Evolutionary conservation across 1,284 basidiomycete genomes (phyloP), one percentile per base, ranked within the genome.

Genomic region (Naganishia liquefaciens): DNA sequence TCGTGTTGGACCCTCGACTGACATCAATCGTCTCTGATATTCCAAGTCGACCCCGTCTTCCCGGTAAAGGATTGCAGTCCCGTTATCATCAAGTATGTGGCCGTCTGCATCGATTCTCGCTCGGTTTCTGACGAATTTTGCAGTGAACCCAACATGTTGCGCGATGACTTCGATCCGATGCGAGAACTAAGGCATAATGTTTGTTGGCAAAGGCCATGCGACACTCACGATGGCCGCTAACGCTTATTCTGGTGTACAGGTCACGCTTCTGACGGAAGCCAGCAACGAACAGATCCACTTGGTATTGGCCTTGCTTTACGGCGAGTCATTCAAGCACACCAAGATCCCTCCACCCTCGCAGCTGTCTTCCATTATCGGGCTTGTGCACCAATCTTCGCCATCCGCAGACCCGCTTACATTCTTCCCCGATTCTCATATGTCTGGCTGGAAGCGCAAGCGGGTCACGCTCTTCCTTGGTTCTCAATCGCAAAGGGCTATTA

Each of bases 41-140:
- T 37, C 13, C 33, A 2, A 37, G 33, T 37, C 33, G 33, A 37
- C 33, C 33, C 33, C 9, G 33, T 37, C 13, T 19, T n/a, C 3
- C 39, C 27, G 57, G 6, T 19, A 11, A 15, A 23, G 39, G 57
- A 46, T 27, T 60, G 57, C 27, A 39, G 50, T 17, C 57, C 57
- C 7, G 17, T 60, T 33, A 27, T 60, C n/a, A 60, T 60, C 21
- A 60, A 60, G 57, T 60, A 40, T 50, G 57, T 25, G n/a, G 19
- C 23, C 28, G 4, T 6, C 11, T 11, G 6, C 23, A 3, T 10
- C 25, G 5, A 9, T 3, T 25, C 5, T 39, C 6, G 39, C 2
- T 25, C n/a, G n/a, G 11, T 17, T n/a, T 25, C n/a, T 49, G 33
- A 39, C 28, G 33, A 11, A 25, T 27, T 19, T 40, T 6, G 27